Percentiles rank a stretch among this genome's conserved stretches.
Evolutionary conservation across 129 eudicot genomes (phyloP).

Genomic region (Ambrosia trifida): DNA sequence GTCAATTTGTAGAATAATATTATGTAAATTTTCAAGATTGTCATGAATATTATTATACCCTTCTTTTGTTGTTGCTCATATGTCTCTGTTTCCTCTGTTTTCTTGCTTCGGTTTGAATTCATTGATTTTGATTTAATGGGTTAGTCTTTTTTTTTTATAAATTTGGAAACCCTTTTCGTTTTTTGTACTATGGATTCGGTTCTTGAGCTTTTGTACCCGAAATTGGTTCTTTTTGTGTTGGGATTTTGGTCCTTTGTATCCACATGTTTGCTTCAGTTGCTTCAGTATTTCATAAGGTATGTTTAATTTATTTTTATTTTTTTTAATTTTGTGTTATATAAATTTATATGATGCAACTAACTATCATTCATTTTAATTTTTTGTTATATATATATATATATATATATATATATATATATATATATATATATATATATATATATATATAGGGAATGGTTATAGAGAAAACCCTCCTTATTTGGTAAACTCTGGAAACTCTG

Average conservation of each 20-base stretch:
- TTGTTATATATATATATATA: too few species aligned
- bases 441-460: too few species aligned
- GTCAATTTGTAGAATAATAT: slow-evolving; percentile 6
- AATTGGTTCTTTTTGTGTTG: slow-evolving; percentile 33
- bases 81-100: slow-evolving; percentile 47
- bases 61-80: slow-evolving; percentile 24
- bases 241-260: slow-evolving; percentile 42
- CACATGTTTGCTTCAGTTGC: slow-evolving; percentile 45
- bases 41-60: slow-evolving; percentile 43
- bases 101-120: slow-evolving; percentile 57
- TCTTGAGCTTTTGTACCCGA: slow-evolving; percentile 39
- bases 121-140: slow-evolving; percentile 29
- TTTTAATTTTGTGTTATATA: neutral
- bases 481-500: too few species aligned
- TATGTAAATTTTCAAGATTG: slow-evolving; percentile 30
- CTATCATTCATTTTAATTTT: too few species aligned
- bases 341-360: too few species aligned
- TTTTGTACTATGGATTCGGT: slow-evolving; percentile 43
- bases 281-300: slow-evolving; percentile 67
- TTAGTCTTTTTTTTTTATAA: neutral
- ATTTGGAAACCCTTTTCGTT: slow-evolving; percentile 30
- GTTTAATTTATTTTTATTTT: neutral
- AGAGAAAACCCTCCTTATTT: too few species aligned
- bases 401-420: too few species aligned
- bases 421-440: too few species aligned